These are phyloP conservation scores for Colletotrichum higginsianum DNA, from an alignment of 2,329 filamentous ascomycete species.

Conservation along the genomic window DNA sequence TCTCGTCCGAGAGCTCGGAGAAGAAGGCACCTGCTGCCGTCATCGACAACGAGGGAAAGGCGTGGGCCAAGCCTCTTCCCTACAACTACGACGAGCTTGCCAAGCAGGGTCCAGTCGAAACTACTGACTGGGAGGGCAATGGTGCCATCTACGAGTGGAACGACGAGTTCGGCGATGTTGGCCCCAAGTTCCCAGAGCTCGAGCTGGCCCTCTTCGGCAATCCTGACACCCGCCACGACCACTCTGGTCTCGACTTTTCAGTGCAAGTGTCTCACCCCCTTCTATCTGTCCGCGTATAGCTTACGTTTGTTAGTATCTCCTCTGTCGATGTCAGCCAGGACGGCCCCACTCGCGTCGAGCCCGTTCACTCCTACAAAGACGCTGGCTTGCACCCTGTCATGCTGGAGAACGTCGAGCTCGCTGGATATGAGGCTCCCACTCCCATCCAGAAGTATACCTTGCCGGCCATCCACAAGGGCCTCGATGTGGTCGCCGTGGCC, in stretches of 20 bases:
- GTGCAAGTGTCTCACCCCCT: conserved; percentile 61
- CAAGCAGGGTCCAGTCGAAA: conserved; percentile 37
- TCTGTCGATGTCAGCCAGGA: conserved; percentile 71
- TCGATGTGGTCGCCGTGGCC: conserved; percentile 90
- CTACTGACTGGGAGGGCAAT: conserved; percentile 64
- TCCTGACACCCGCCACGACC: conserved; percentile 62
- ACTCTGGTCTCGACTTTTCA: conserved; percentile 74
- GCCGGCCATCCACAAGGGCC: conserved; percentile 81
- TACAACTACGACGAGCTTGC: conserved; percentile 64
- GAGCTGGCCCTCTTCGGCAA: conserved; percentile 83
- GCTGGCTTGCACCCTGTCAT: conserved; percentile 90
- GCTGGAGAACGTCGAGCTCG: conserved; percentile 81
- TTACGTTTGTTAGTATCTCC: conserved; percentile 62
- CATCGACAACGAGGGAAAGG: conserved; percentile 44
- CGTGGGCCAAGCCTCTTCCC: conserved; percentile 63
- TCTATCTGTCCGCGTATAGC: conserved; percentile 37
- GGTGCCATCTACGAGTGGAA: conserved; percentile 86
- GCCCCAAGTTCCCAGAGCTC: conserved; percentile 77
- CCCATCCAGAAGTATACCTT: conserved; percentile 91
- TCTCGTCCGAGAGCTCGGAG: conserved; percentile 46
- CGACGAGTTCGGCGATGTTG: conserved; percentile 89
- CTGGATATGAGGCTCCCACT: conserved; percentile 81
- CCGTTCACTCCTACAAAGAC: conserved; percentile 74
- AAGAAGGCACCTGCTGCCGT: conserved; percentile 47
- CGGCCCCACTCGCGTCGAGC: conserved; percentile 65